These are phyloP conservation scores for Geoglossum glabrum DNA, from an alignment of 495 filamentous ascomycete species.

Conservation along the genomic window DNA sequence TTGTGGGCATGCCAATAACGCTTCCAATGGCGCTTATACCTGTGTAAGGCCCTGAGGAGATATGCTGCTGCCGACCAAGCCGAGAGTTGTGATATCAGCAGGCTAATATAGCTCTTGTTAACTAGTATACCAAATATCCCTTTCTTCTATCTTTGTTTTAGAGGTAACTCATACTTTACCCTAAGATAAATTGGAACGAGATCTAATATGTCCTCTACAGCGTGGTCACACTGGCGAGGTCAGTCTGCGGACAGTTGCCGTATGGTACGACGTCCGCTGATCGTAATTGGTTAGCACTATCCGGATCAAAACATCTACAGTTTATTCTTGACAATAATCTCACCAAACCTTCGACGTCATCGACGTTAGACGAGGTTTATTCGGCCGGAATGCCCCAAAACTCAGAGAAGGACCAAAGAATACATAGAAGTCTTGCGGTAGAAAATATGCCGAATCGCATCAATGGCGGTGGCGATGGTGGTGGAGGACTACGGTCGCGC, in stretches of 20 bases:
- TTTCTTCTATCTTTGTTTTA: constrained; percentile 85
- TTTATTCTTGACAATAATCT: constrained; percentile 57
- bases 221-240: constrained; percentile 48
- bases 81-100: background rate
- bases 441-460: constrained; percentile 11
- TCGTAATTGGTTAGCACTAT: constrained; percentile 33
- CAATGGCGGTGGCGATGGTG: background rate
- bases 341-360: constrained; percentile 37
- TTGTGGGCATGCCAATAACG: constrained; percentile 66
- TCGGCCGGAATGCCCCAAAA: constrained; percentile 14
- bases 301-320: constrained; percentile 67
- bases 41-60: constrained; percentile 36
- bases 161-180: constrained; percentile 21
- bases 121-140: constrained; percentile 79
- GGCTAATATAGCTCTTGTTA: constrained; percentile 1
- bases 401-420: background rate
- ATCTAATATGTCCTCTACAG: background rate
- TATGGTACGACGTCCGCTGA: background rate
- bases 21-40: constrained; percentile 66
- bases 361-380: constrained; percentile 55
- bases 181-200: background rate
- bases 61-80: background rate
- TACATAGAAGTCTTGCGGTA: background rate
- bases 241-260: constrained; percentile 7
- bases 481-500: background rate